These are phyloP conservation scores for Cladosporium sp. DNA, from an alignment of 2,329 filamentous ascomycete species.

Conservation along the genomic window DNA sequence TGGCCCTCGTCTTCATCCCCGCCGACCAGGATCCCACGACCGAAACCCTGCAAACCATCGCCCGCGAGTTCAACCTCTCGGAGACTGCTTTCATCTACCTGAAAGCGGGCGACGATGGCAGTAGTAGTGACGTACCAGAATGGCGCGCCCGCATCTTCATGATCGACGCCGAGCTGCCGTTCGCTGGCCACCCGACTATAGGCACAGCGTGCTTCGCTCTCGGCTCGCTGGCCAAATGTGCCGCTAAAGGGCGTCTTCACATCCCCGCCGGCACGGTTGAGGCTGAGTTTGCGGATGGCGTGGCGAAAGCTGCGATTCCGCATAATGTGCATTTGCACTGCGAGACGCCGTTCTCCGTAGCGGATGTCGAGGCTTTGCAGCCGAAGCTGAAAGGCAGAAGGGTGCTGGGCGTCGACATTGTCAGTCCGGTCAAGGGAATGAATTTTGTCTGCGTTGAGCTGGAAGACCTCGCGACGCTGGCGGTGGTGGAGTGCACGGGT, in stretches of 20 bases:
- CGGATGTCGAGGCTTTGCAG: conserved; percentile 34
- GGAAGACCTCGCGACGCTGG: conserved; percentile 56
- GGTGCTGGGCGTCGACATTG: conserved; percentile 25
- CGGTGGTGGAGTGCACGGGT: conserved; percentile 34
- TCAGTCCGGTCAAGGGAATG: conserved; percentile 66
- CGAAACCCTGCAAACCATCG: conserved; percentile 50
- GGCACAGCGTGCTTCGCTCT: conserved; percentile 50
- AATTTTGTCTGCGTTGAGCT: conserved; percentile 65
- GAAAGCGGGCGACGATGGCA: background rate
- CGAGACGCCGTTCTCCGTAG: conserved; percentile 25
- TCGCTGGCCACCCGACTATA: conserved; percentile 56
- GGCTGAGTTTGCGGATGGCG: conserved; percentile 31
- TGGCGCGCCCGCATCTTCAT: conserved; percentile 55
- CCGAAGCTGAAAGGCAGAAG: conserved; percentile 25
- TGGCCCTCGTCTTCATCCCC: conserved; percentile 52
- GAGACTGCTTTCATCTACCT: conserved; percentile 55
- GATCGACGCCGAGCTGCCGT: conserved; percentile 48
- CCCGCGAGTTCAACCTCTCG: conserved; percentile 55
- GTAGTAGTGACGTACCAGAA: conserved; percentile 17
- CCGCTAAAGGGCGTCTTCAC: conserved; percentile 35
- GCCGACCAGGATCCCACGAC: conserved; percentile 35
- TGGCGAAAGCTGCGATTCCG: conserved; percentile 61
- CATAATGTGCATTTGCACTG: conserved; percentile 62
- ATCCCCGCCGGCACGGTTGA: conserved; percentile 44
- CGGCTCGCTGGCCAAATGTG: conserved; percentile 26